Evolutionary conservation across 352 stramenopile species (phyloP).

Genomic region (Phytophthora fragariae): DNA sequence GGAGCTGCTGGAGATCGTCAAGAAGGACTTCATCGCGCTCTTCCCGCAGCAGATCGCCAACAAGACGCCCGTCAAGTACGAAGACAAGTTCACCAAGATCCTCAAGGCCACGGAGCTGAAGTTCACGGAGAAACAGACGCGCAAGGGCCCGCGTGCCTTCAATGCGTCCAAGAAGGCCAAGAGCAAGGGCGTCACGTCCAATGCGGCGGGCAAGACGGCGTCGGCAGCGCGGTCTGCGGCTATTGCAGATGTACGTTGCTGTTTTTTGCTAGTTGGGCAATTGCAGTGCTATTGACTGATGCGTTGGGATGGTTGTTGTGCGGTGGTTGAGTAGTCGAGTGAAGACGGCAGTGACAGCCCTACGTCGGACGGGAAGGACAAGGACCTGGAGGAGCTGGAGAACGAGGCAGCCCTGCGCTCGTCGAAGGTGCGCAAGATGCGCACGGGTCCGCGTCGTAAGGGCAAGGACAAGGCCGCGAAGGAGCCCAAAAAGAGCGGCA

Average conservation of each 20-base stretch:
- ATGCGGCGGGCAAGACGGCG: constrained; percentile 52
- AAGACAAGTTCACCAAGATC: constrained; percentile 84
- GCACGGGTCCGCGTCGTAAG: constrained; percentile 70
- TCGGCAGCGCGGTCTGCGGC: constrained; percentile 47
- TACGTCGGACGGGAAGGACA: constrained; percentile 56
- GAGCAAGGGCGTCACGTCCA: constrained; percentile 60
- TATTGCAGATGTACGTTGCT: constrained; percentile 44
- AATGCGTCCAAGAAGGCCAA: constrained; percentile 76
- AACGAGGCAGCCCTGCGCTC: constrained; percentile 53
- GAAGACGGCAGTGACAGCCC: constrained; percentile 70
- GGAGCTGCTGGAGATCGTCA: constrained; percentile 90
- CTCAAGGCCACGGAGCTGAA: constrained; percentile 79
- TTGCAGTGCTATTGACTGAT: constrained; percentile 13
- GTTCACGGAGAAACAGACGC: constrained; percentile 65
- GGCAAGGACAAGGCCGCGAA: constrained; percentile 61
- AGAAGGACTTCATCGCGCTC: constrained; percentile 79
- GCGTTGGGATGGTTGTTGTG: constrained; percentile 9
- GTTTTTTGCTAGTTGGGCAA: neutral
- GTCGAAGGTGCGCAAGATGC: constrained; percentile 61
- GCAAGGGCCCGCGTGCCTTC: constrained; percentile 68
- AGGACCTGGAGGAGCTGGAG: constrained; percentile 67
- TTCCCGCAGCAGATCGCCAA: constrained; percentile 81
- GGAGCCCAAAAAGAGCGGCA: constrained; percentile 70
- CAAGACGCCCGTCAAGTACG: constrained; percentile 81
- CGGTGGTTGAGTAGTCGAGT: constrained; percentile 50